Evolutionary conservation across 371 early-diverging fungal genomes (phyloP).

Genomic region (Mortierella polycephala): DNA sequence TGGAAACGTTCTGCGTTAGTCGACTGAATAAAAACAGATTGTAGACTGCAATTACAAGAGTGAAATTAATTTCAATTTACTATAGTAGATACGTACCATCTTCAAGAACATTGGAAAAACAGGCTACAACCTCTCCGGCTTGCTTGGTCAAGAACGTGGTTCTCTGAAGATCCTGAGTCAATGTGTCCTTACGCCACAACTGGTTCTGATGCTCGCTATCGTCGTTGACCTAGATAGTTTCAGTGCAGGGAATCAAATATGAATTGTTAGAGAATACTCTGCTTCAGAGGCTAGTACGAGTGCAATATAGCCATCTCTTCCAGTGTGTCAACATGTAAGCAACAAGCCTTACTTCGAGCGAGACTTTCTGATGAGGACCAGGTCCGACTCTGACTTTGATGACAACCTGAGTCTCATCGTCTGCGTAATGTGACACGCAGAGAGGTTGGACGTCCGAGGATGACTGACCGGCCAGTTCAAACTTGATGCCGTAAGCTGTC

Average conservation of each 20-base stretch:
- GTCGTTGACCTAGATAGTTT: slow-evolving; percentile 64
- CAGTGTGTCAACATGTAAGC: background rate
- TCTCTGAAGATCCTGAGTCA: slow-evolving; percentile 63
- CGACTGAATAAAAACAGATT: background rate
- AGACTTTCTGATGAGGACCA: slow-evolving; percentile 77
- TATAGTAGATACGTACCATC: slow-evolving; percentile 59
- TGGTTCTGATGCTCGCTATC: slow-evolving; percentile 72
- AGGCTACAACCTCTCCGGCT: slow-evolving; percentile 85
- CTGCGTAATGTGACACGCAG: slow-evolving; percentile 84
- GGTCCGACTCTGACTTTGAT: slow-evolving; percentile 74
- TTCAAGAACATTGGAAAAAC: slow-evolving; percentile 86
- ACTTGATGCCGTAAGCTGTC: slow-evolving; percentile 69
- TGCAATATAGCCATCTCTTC: too few species aligned
- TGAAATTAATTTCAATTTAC: too few species aligned
- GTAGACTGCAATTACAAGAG: background rate
- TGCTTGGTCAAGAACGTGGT: slow-evolving; percentile 81
- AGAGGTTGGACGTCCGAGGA: slow-evolving; percentile 53
- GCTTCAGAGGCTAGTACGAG: background rate
- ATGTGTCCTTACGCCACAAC: slow-evolving; percentile 67
- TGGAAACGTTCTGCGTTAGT: background rate
- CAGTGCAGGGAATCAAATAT: background rate
- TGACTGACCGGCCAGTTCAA: slow-evolving; percentile 73
- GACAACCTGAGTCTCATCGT: slow-evolving; percentile 75
- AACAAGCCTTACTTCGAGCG: slow-evolving; percentile 66
- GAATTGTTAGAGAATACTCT: background rate